A percentile compares a stretch with the other conserved stretches of the same genome.
Evolutionary conservation across 768 basidiomycete genomes (phyloP).

Genomic region (Pleurotus ostreatus): DNA sequence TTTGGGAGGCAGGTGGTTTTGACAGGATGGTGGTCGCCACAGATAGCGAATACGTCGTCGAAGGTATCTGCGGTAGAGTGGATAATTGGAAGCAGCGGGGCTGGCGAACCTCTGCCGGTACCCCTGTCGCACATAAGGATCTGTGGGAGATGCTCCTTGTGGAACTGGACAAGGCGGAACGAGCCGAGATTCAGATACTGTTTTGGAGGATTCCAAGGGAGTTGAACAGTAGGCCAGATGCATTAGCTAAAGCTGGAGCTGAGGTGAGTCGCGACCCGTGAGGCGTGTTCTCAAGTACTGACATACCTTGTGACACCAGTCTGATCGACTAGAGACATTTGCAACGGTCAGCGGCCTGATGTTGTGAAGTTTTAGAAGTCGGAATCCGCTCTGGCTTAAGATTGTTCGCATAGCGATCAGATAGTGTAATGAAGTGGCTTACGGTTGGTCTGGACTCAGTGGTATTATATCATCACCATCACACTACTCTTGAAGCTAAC

Average conservation of each 20-base stretch:
- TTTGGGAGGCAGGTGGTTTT: constrained; percentile 25
- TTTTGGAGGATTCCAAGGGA: constrained; percentile 20
- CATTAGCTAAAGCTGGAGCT: constrained; percentile 13
- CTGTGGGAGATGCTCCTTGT: constrained; percentile 20
- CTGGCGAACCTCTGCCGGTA: constrained; percentile 17
- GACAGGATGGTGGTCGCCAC: constrained; percentile 25
- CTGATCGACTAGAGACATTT: no score
- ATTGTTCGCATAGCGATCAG: no score
- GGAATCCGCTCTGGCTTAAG: no score
- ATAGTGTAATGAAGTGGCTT: no score
- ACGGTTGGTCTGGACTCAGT: no score
- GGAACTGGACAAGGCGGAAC: constrained; percentile 13
- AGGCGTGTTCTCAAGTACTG: no score
- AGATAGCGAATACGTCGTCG: constrained; percentile 26
- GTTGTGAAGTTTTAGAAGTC: no score
- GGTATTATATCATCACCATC: neutral
- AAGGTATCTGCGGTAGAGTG: constrained; percentile 19
- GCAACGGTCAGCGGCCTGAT: no score
- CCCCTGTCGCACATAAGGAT: constrained; percentile 17
- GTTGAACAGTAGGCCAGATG: constrained; percentile 17
- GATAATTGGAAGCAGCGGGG: constrained; percentile 18
- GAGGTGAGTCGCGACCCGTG: neutral
- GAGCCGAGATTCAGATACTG: constrained; percentile 12
- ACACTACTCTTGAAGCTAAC: neutral
- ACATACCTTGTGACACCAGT: no score